Percentiles rank a stretch among this genome's conserved stretches.
phyloP scores from a whole-genome alignment of 371 early-diverging fungal species.

The Mortierella sp. region DNA sequence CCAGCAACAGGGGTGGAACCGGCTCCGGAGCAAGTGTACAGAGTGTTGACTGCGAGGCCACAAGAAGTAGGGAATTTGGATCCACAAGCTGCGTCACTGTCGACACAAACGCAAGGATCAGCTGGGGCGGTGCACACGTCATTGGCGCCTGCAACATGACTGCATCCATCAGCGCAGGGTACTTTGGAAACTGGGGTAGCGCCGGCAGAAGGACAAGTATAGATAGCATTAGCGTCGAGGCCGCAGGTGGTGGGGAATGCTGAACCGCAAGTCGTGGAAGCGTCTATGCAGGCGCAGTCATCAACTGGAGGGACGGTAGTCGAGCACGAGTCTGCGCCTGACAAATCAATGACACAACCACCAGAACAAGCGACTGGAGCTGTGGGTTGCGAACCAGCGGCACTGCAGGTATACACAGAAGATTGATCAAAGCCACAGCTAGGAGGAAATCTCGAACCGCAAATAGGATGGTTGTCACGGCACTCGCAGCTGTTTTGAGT shows the following conservation, averaged over 20 bases:
- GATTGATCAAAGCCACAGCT: constrained; percentile 5
- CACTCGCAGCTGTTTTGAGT: no score
- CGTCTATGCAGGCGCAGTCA: no score
- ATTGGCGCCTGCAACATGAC: neutral
- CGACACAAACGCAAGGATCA: neutral
- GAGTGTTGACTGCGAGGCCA: neutral
- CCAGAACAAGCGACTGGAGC: constrained; percentile 3
- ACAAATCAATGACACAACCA: no score
- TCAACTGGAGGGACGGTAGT: constrained; percentile 1
- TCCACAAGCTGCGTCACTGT: constrained; percentile 4
- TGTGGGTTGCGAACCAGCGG: neutral
- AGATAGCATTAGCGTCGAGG: constrained; percentile 6
- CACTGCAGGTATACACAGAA: constrained; percentile 11
- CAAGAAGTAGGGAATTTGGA: no score
- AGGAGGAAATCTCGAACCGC: no score
- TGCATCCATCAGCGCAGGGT: neutral
- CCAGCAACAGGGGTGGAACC: neutral
- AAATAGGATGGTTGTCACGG: no score
- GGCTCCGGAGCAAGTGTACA: constrained; percentile 12
- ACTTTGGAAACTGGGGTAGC: neutral
- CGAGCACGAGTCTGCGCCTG: no score
- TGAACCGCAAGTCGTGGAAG: constrained; percentile 8
- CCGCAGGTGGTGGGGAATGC: constrained; percentile 10
- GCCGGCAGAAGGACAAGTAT: neutral
- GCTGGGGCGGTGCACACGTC: no score